Evolutionary conservation across 306 rosid genomes (phyloP).

Genomic region (Ormosia semicastrata): DNA sequence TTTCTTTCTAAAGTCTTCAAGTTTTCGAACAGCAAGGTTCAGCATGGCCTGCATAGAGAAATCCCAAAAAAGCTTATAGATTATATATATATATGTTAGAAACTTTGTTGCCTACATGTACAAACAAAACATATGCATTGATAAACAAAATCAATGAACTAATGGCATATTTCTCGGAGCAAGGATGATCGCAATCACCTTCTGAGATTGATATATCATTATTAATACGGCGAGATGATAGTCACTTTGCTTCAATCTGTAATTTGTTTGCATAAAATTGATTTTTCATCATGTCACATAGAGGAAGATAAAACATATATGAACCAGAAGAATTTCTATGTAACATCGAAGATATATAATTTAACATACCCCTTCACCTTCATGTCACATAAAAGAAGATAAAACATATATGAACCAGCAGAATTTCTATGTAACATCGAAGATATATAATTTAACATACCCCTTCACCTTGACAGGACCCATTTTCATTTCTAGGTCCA

Average conservation of each 20-base stretch:
- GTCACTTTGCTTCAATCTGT: background rate
- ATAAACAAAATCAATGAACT: background rate
- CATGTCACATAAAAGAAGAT: background rate
- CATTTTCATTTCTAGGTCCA: too few relatives aligned
- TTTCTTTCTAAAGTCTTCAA: conserved; percentile 7
- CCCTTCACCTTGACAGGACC: too few relatives aligned
- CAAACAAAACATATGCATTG: background rate
- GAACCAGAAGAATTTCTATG: too few relatives aligned
- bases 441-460: too few relatives aligned
- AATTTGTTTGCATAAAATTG: background rate
- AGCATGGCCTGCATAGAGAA: conserved; percentile 27
- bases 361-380: too few relatives aligned
- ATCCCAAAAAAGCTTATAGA: background rate
- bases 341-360: too few relatives aligned
- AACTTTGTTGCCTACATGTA: background rate
- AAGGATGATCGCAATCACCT: too few relatives aligned
- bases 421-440: too few relatives aligned
- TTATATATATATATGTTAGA: background rate
- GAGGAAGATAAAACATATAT: too few relatives aligned
- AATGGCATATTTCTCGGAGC: too few relatives aligned
- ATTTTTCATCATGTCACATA: background rate
- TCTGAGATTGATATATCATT: too few relatives aligned
- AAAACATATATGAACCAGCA: too few relatives aligned
- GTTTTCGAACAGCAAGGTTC: conserved; percentile 21
- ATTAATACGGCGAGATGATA: background rate